These are phyloP conservation scores for Blastosporella zonata DNA, from an alignment of 1,284 basidiomycete genomes.

Conservation along the genomic window DNA sequence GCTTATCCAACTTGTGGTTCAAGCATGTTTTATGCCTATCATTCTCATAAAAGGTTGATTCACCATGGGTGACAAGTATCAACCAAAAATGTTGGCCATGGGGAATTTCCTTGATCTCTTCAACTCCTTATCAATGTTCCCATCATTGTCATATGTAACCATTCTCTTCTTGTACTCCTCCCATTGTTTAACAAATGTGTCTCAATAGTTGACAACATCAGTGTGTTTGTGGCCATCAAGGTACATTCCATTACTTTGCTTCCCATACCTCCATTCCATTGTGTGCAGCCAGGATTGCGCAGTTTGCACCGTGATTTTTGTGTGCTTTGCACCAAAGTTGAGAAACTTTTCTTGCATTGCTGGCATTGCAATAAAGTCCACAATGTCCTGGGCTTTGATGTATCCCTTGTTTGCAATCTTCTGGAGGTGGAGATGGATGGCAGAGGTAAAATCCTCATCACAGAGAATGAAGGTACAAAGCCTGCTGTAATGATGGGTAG, in stretches of 20 bases:
- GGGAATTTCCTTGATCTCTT: slow-evolving; percentile 25
- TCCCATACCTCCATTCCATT: slow-evolving; percentile 5
- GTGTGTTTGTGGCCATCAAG: slow-evolving; percentile 12
- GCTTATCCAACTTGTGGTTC: slow-evolving; percentile 23
- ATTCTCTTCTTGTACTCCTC: slow-evolving; percentile 6
- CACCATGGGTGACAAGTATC: slow-evolving; percentile 33
- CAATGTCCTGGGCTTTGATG: slow-evolving; percentile 4
- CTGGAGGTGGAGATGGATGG: slow-evolving; percentile 17
- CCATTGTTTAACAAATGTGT: slow-evolving; percentile 2
- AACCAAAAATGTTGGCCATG: slow-evolving; percentile 22
- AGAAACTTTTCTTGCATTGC: slow-evolving; percentile 1
- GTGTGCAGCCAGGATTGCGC: slow-evolving; percentile 9
- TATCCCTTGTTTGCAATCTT: slow-evolving; percentile 7
- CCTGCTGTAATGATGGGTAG: slow-evolving; percentile 11
- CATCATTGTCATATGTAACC: slow-evolving; percentile 26
- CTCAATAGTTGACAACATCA: slow-evolving; percentile 9
- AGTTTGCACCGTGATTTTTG: slow-evolving; percentile 1
- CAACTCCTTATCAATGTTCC: slow-evolving; percentile 14
- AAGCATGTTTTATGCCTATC: slow-evolving; percentile 30
- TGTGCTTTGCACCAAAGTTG: slow-evolving; percentile 8
- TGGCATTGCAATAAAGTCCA: slow-evolving; percentile 3
- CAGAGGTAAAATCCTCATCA: slow-evolving; percentile 24
- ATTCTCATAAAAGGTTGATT: slow-evolving; percentile 39
- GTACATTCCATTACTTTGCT: slow-evolving; percentile 8
- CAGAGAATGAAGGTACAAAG: slow-evolving; percentile 14